Evolutionary conservation across 176 grass and related monocot genomes (phyloP), one percentile per base, ranked within the genome.

Genomic region (Poa pratensis): DNA sequence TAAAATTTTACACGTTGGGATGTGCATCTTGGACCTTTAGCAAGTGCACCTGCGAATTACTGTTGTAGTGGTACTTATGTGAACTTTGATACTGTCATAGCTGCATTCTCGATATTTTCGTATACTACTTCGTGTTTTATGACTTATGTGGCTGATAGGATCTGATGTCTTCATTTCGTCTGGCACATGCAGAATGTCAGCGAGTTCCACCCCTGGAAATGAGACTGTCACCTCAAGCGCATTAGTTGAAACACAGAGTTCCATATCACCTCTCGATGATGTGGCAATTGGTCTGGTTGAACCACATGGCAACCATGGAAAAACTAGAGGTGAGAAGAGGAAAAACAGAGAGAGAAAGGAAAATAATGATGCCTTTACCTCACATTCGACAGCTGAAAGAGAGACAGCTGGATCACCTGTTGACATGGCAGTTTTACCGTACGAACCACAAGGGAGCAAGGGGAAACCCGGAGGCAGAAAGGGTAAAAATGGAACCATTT

Each of bases 301-400:
- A 75, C 18, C 67, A 64, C 62, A 53, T 48, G 73, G 76, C 70
- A 58, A 50, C 77, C 58, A 84, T 28, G 19, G 32, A 42, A 82
- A 86, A 76, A 66, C 78, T 67, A 67, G 69, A 69, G 54, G 64
- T 19, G 60, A 9, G 76, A 86, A 79, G 42, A 81, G 19, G 45
- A 84, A 79, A 81, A 86, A 69, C 28, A 95, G 81, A 87, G 81
- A 85, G 24, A 82, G 52, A 14, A 83, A 83, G 58, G 73, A 66
- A 12, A 66, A 86, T 73, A 78, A 63, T 82, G 45, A 54, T 78
- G 32, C 50, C 16, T 7, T 30, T 28, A 28, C 65, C 30, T 55
- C 74, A 73, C 45, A 83, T 78, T 66, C 88, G 48, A 51, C 46
- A 27, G 73, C 63, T 49, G 79, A 66, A 86, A 86, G 45, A 66